Evolutionary conservation across 78 protist species (phyloP).

Genomic region (Andalucia godoyi): DNA sequence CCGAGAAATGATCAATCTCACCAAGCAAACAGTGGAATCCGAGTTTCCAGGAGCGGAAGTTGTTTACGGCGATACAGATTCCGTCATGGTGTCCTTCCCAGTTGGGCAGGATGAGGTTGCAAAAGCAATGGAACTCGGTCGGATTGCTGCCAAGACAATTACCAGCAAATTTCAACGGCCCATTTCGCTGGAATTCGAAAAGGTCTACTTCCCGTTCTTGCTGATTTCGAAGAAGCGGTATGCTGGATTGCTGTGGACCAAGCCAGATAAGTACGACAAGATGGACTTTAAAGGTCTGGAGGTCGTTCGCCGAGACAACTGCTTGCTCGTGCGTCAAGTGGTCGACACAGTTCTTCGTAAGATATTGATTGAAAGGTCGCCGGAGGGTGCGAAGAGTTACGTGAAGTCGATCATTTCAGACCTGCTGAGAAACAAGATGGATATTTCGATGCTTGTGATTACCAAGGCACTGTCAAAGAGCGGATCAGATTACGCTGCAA

Average conservation of each 20-base stretch:
- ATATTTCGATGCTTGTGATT: conserved; percentile 92
- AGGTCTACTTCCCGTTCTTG: conserved; percentile 95
- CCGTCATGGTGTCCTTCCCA: conserved; percentile 98
- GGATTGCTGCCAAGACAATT: conserved; percentile 78
- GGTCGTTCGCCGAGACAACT: conserved; percentile 96
- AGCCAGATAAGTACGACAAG: conserved; percentile 73
- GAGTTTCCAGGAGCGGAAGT: conserved; percentile 74
- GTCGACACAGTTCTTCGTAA: conserved; percentile 44
- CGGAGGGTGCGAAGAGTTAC: conserved; percentile 49
- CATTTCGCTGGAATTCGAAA: conserved; percentile 93
- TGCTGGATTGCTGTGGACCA: conserved; percentile 97
- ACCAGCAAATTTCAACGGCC: conserved; percentile 80
- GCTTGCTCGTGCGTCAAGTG: conserved; percentile 76
- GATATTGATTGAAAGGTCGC: conserved; percentile 74
- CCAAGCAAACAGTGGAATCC: conserved; percentile 75
- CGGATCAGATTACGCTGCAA: conserved; percentile 28
- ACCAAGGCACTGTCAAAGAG: conserved; percentile 77
- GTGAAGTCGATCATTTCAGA: conserved; percentile 68
- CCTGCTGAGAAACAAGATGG: conserved; percentile 81
- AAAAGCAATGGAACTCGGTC: conserved; percentile 78
- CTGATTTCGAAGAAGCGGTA: conserved; percentile 96
- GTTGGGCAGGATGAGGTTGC: conserved; percentile 47
- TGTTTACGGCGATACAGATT: conserved; percentile 99
- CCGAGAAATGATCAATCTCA: conserved; percentile 90
- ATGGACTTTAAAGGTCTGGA: conserved; percentile 96